Evolutionary conservation across 306 rosid species (phyloP).

Genomic region (Bauhinia variegata): DNA sequence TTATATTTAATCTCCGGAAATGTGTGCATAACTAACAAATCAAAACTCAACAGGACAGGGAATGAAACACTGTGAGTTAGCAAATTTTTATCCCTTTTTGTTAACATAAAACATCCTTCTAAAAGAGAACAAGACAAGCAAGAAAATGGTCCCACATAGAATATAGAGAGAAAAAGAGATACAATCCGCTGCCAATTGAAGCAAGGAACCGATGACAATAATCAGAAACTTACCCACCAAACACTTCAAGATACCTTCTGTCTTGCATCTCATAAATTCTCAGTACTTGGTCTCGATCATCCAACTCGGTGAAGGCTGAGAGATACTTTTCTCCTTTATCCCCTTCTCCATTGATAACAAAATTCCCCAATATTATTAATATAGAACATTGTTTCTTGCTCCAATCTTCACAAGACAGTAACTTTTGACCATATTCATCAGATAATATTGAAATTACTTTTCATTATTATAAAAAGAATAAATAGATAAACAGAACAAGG

Average conservation of each 20-base stretch:
- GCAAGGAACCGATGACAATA: not conserved
- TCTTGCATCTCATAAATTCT: not conserved
- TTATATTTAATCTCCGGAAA: too few relatives aligned
- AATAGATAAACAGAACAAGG: not conserved
- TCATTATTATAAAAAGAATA: not conserved
- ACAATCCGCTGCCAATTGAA: not conserved
- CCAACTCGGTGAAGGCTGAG: slow-evolving; percentile 27
- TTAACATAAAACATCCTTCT: not conserved
- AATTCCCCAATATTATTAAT: slow-evolving; percentile 23
- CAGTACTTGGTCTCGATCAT: not conserved
- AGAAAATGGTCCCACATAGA: too few relatives aligned
- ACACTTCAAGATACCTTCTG: slow-evolving; percentile 7
- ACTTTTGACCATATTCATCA: slow-evolving; percentile 2
- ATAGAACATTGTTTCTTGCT: slow-evolving; percentile 35
- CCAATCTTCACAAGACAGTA: slow-evolving; percentile 21
- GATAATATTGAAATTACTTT: not conserved
- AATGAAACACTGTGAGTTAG: too few relatives aligned
- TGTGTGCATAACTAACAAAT: too few relatives aligned
- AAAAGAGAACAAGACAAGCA: not conserved
- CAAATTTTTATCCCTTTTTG: too few relatives aligned
- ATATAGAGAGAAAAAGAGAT: too few relatives aligned
- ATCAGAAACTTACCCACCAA: slow-evolving; percentile 14
- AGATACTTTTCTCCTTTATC: slow-evolving; percentile 28
- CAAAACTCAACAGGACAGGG: too few relatives aligned
- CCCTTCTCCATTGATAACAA: slow-evolving; percentile 23